Percentiles rank a stretch among this genome's conserved stretches.
phyloP scores from a whole-genome alignment of 495 filamentous ascomycete species.

The Neurospora sp. region DNA sequence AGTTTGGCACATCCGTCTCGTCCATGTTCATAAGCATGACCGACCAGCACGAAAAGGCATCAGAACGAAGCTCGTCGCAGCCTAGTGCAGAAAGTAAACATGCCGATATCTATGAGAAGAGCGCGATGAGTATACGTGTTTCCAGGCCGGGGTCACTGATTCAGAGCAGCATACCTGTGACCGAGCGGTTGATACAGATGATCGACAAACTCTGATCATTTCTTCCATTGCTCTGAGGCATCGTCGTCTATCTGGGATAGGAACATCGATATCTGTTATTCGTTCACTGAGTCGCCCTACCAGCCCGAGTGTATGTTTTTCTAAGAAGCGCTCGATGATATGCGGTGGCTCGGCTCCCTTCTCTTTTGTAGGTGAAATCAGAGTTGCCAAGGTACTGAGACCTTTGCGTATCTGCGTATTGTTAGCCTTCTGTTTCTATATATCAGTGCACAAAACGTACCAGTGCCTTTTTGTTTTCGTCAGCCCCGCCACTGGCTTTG shows the following conservation, averaged over 20 bases:
- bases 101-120: constrained; percentile 57
- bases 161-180: constrained; percentile 58
- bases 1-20: constrained; percentile 63
- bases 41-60: constrained; percentile 77
- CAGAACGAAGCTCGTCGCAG: constrained; percentile 57
- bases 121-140: not conserved
- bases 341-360: constrained; percentile 43
- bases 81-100: constrained; percentile 78
- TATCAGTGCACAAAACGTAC: constrained; percentile 15
- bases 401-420: constrained; percentile 45
- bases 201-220: constrained; percentile 67
- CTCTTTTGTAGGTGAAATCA: constrained; percentile 43
- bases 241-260: constrained; percentile 57
- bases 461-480: constrained; percentile 46
- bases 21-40: constrained; percentile 62
- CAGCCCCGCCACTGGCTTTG: constrained; percentile 64
- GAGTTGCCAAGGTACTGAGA: constrained; percentile 54
- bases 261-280: constrained; percentile 55
- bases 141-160: not conserved
- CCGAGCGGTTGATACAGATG: constrained; percentile 62
- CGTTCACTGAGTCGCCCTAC: constrained; percentile 72
- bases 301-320: constrained; percentile 78
- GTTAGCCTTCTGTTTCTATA: constrained; percentile 9
- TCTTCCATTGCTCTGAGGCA: constrained; percentile 76
- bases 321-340: constrained; percentile 68